These are phyloP conservation scores for Trichoderma oligosporum DNA, from an alignment of 2,329 filamentous ascomycete species.

Conservation along the genomic window DNA sequence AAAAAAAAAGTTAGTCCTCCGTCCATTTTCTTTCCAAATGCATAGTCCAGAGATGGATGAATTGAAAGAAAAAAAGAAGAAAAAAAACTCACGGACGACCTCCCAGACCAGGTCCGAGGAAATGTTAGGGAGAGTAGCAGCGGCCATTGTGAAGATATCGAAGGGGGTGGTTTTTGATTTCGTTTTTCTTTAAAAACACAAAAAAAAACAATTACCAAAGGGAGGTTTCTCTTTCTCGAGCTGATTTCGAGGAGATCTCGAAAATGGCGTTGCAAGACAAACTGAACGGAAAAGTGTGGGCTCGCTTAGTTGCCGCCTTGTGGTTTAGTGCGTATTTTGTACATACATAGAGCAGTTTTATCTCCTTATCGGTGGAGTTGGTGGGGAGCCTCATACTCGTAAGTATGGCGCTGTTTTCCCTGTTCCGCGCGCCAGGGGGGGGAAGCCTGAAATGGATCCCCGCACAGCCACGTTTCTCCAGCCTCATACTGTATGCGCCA, in stretches of 20 bases:
- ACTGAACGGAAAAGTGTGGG: conserved; percentile 38
- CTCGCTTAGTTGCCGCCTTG: conserved; percentile 35
- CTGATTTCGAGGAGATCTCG: conserved; percentile 18
- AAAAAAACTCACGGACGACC: conserved; percentile 75
- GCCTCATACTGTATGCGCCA: conserved; percentile 3
- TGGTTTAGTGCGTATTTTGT: conserved; percentile 33
- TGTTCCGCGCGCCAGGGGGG: background rate
- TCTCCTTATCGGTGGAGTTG: conserved; percentile 18
- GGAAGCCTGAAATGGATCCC: conserved; percentile 11
- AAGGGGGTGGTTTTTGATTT: conserved; percentile 28
- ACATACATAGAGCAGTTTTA: conserved; percentile 12
- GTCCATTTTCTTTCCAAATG: background rate
- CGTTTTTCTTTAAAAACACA: conserved; percentile 1
- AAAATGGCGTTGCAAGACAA: conserved; percentile 25
- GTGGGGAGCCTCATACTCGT: background rate
- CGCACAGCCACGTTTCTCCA: conserved; percentile 9
- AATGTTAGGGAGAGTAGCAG: conserved; percentile 63
- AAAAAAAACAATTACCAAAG: too few species aligned
- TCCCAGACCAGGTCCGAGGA: conserved; percentile 93
- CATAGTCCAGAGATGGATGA: too few species aligned
- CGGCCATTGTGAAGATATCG: conserved; percentile 50
- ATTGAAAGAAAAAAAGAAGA: background rate
- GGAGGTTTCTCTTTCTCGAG: background rate
- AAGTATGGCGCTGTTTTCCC: background rate
- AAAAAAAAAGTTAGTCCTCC: too few species aligned